phyloP scores from a whole-genome alignment of 352 stramenopile species.

The Phytophthora tubulina region DNA sequence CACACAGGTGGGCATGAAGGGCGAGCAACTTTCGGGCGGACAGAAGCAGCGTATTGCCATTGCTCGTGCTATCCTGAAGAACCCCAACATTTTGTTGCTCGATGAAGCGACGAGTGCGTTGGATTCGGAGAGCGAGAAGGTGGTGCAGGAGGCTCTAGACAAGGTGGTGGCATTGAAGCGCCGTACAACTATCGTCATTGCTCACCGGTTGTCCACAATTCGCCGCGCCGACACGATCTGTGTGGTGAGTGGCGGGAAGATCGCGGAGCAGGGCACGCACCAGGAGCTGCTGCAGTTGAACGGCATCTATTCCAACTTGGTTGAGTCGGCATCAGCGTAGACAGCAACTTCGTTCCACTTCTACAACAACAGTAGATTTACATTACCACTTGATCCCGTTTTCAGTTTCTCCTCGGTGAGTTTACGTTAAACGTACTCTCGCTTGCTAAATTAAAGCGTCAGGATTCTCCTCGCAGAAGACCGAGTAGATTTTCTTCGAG shows the following conservation, averaged over 20 bases:
- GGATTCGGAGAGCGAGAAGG: constrained; percentile 82
- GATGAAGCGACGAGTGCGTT: constrained; percentile 93
- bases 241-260: constrained; percentile 92
- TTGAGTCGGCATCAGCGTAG: constrained; percentile 34
- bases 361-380: constrained; percentile 4
- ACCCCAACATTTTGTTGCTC: constrained; percentile 87
- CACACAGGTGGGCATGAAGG: constrained; percentile 95
- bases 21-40: constrained; percentile 78
- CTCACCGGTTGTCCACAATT: constrained; percentile 95
- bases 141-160: constrained; percentile 87
- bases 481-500: constrained; percentile 63
- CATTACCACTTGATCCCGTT: neutral
- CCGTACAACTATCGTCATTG: constrained; percentile 93
- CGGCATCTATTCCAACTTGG: constrained; percentile 47
- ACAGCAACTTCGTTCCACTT: neutral
- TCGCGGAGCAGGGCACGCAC: constrained; percentile 95
- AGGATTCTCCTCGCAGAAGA: constrained; percentile 59
- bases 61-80: constrained; percentile 90
- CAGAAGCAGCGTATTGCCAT: constrained; percentile 92
- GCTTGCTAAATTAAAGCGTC: constrained; percentile 39
- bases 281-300: constrained; percentile 78
- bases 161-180: constrained; percentile 61
- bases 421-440: neutral
- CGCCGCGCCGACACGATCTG: constrained; percentile 95
- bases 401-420: too few species aligned